Conservation (phyloP, 257 asterid genomes). For the Penstemon barbatus region DNA sequence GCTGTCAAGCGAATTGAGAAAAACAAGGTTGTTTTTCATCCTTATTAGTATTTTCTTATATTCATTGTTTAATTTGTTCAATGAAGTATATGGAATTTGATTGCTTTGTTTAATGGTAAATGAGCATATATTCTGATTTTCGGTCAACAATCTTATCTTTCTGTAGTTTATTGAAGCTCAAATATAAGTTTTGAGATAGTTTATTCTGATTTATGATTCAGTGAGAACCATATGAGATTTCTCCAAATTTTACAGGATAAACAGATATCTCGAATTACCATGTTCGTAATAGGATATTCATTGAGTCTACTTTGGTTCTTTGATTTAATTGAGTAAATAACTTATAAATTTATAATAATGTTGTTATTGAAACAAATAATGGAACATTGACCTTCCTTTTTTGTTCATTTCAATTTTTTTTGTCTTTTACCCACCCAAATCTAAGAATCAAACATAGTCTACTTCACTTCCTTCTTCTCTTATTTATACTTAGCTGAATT, state of each 20-base stretch:
- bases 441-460: too few relatives aligned
- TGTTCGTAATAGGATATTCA: slow-evolving; percentile 21
- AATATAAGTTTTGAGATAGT: slow-evolving; percentile 17
- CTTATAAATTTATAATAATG: too few relatives aligned
- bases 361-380: too few relatives aligned
- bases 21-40: slow-evolving; percentile 58
- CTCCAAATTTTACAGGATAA: background rate
- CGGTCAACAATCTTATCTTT: background rate
- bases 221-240: slow-evolving; percentile 12
- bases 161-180: slow-evolving; percentile 3
- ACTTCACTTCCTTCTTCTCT: background rate
- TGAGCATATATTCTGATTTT: background rate
- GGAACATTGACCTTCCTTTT: too few relatives aligned
- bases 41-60: background rate
- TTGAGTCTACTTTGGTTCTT: slow-evolving; percentile 2
- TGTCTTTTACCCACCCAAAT: too few relatives aligned
- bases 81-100: background rate
- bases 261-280: background rate
- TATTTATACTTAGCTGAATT: background rate
- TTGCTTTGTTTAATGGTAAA: background rate
- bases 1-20: slow-evolving; percentile 96
- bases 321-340: background rate
- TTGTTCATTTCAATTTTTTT: too few relatives aligned
- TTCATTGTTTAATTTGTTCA: background rate
- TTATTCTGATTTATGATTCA: slow-evolving; percentile 11